These are phyloP conservation scores for Dalbergia oliveri DNA, from an alignment of 306 rosid genomes.

Conservation along the genomic window DNA sequence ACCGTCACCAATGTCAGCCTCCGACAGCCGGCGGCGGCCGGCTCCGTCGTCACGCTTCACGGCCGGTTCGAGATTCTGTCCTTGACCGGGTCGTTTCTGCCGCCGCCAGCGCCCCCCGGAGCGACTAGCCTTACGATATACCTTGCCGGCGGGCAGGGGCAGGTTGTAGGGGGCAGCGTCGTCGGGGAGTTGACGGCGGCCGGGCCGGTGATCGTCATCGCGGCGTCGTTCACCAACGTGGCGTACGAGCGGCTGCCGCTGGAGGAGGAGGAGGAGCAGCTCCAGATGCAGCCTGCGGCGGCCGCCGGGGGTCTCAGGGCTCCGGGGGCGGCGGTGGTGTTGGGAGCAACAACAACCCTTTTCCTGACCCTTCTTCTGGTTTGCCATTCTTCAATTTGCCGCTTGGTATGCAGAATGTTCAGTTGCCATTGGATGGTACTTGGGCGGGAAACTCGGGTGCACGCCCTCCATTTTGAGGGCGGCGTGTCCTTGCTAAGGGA, in stretches of 20 bases:
- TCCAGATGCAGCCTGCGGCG: slow-evolving; percentile 62
- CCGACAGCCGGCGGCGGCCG: slow-evolving; percentile 82
- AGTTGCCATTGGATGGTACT: slow-evolving; percentile 68
- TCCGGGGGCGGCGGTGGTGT: slow-evolving; percentile 42
- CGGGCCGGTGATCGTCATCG: slow-evolving; percentile 90
- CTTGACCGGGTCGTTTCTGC: slow-evolving; percentile 84
- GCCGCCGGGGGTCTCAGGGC: slow-evolving; percentile 49
- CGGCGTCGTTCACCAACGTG: slow-evolving; percentile 90
- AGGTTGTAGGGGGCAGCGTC: slow-evolving; percentile 91
- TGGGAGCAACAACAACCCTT: slow-evolving; percentile 56
- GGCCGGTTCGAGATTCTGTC: slow-evolving; percentile 95
- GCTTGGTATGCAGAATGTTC: slow-evolving; percentile 86
- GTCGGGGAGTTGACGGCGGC: slow-evolving; percentile 88
- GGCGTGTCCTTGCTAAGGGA: background rate
- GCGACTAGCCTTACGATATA: slow-evolving; percentile 84
- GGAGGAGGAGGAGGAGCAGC: slow-evolving; percentile 67
- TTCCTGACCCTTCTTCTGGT: slow-evolving; percentile 89
- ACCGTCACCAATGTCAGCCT: slow-evolving; percentile 86
- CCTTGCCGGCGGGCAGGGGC: slow-evolving; percentile 92
- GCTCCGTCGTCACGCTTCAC: slow-evolving; percentile 78
- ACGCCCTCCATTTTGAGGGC: slow-evolving; percentile 58
- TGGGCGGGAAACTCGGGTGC: slow-evolving; percentile 63
- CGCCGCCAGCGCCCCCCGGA: slow-evolving; percentile 97
- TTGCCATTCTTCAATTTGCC: slow-evolving; percentile 93
- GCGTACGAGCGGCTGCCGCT: slow-evolving; percentile 91